Evolutionary conservation across 768 basidiomycete species (phyloP).

Genomic region (Collybiopsis luxurians): DNA sequence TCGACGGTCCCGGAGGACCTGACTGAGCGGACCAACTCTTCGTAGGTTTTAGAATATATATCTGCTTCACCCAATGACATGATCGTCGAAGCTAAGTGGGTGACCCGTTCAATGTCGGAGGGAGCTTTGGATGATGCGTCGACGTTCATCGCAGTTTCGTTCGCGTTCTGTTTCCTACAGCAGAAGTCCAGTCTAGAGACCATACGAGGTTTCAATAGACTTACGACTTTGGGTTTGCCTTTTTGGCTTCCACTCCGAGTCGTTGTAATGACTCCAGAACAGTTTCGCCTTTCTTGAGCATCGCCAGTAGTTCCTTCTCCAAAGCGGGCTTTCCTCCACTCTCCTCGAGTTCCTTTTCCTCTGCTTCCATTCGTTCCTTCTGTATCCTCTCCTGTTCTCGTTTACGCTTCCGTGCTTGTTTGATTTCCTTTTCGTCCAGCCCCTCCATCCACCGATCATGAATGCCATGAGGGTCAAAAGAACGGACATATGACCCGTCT

Average conservation of each 20-base stretch:
- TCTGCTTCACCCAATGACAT: conserved; percentile 86
- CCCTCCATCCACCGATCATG: conserved; percentile 98
- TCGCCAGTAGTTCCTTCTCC: conserved; percentile 64
- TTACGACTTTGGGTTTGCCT: conserved; percentile 36
- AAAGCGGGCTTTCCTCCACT: conserved; percentile 63
- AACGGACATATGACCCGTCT: conserved; percentile 85
- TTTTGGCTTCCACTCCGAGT: conserved; percentile 66
- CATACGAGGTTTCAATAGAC: conserved; percentile 14
- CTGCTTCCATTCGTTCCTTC: conserved; percentile 62
- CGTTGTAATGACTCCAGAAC: conserved; percentile 88
- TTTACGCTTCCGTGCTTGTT: conserved; percentile 74
- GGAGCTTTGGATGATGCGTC: conserved; percentile 37
- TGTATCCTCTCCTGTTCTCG: conserved; percentile 72
- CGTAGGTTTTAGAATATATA: conserved; percentile 83
- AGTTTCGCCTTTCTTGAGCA: conserved; percentile 88
- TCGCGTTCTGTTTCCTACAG: conserved; percentile 28
- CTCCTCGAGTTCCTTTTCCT: conserved; percentile 71
- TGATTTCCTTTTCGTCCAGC: conserved; percentile 81
- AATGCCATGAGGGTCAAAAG: conserved; percentile 84
- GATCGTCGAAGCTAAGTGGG: conserved; percentile 83
- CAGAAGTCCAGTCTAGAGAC: neutral
- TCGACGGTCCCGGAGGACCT: conserved; percentile 71
- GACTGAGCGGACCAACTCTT: conserved; percentile 76
- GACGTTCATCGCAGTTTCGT: conserved; percentile 42
- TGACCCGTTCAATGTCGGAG: conserved; percentile 72